Evolutionary conservation across 176 grass and related monocot species (phyloP).

Genomic region (Typha latifolia): DNA sequence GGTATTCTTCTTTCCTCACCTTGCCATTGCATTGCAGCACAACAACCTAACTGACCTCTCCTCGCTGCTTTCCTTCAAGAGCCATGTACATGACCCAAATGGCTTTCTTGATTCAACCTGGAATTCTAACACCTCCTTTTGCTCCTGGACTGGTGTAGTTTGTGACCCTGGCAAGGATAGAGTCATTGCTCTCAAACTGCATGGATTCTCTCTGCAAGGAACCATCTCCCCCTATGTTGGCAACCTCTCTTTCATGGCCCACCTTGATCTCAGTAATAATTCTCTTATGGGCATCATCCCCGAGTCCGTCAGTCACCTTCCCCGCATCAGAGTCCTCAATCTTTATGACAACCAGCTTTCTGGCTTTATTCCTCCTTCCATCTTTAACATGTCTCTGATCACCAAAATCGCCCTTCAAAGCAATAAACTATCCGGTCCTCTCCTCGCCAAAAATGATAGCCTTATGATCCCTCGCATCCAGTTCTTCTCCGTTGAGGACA

Average conservation of each 20-base stretch:
- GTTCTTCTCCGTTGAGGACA: constrained; percentile 5
- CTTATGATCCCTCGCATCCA: constrained; percentile 5
- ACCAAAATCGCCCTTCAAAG: background rate
- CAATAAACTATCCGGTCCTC: constrained; percentile 15
- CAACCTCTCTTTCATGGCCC: constrained; percentile 20
- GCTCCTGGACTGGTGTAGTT: constrained; percentile 19
- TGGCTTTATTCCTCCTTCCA: constrained; percentile 9
- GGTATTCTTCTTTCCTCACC: constrained; percentile 9
- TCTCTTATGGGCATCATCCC: constrained; percentile 16
- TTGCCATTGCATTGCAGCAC: constrained; percentile 2
- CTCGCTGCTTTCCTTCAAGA: constrained; percentile 19
- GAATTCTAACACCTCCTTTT: constrained; percentile 18
- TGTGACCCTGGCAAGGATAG: background rate
- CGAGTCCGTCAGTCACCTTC: constrained; percentile 15
- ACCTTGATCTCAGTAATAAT: constrained; percentile 16
- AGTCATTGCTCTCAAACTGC: constrained; percentile 4
- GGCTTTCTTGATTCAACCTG: constrained; percentile 8
- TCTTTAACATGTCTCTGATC: constrained; percentile 20
- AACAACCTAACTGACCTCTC: constrained; percentile 16
- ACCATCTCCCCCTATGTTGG: constrained; percentile 14
- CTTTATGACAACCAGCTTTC: constrained; percentile 6
- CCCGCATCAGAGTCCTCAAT: background rate
- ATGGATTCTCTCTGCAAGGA: constrained; percentile 13
- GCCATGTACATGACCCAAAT: constrained; percentile 1
- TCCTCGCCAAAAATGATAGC: background rate